Base-by-base conservation (phyloP, 208 protist genomes). In the Leishmania amazonensis region DNA sequence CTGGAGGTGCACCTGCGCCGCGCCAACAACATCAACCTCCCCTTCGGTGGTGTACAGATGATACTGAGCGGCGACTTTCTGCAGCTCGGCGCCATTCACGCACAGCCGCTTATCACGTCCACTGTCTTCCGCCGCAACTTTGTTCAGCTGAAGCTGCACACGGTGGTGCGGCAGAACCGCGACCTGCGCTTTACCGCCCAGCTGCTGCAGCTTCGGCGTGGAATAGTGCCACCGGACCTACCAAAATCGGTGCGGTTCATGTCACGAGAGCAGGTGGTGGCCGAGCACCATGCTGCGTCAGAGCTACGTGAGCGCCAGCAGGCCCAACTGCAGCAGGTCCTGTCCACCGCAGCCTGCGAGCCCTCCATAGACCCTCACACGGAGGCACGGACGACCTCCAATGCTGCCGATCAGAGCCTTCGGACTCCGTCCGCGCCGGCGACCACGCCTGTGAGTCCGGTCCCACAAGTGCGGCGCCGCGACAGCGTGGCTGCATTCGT, bases 1-100 rank as follows among this genome's bases (percentile, higher is more conserved):
- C 71, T 99, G 42, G 95, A 99, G 73, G 83, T 81, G 49, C 89
- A 94, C 53, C 85, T 97, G 40, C 89, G 94, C 6, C 87, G 87
- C 13, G 93, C 95, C 67, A 94, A 97, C 78, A 92, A 90, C 81
- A 80, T 90, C 40, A 85, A 95, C 72, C 82, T 95, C 35, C 91
- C 96, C 42, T 98, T 99, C 78, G 97, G 97, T 24, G 97, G 97
- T 2, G 88, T 98, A 35, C 97, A 98, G 83, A 81, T 99, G n/a
- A 94, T 99, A 74, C 74, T 98, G 19, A 96, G 93, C 72, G 97
- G 97, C 0, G 97, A 99, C 81, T 99, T 99, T 83, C 79, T 98
- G 57, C 96, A 98, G 84, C 88, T 98, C 24, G 92, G 91, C 42
- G 94, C 93, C 24, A 95, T 97, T 42, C 78, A 85, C 60, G 81